phyloP scores from a whole-genome alignment of 306 rosid genomes.

The Aeschynomene evenia region DNA sequence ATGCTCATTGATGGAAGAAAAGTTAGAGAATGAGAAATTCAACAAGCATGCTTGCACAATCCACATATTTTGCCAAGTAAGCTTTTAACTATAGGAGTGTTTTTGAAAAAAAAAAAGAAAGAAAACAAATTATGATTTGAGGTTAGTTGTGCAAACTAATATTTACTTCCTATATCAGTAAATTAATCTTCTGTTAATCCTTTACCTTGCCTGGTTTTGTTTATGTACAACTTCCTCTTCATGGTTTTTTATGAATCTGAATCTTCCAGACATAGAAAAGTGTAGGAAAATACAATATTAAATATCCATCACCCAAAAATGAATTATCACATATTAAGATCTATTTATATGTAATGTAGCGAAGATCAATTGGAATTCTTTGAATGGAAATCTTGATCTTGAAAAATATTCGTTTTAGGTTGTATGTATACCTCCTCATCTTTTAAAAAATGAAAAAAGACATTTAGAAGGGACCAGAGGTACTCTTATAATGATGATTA shows the following conservation, averaged over 20 bases:
- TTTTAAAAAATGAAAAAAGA: too few relatives aligned
- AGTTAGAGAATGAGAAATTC: slow-evolving; percentile 12
- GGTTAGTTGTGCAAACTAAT: not conserved
- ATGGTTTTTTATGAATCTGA: not conserved
- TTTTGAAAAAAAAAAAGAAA: not conserved
- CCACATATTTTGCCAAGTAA: slow-evolving; percentile 36
- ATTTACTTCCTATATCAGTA: not conserved
- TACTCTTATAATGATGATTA: too few relatives aligned
- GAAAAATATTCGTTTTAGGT: not conserved
- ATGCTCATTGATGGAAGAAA: slow-evolving; percentile 1
- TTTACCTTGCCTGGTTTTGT: slow-evolving; percentile 6
- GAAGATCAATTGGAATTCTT: not conserved
- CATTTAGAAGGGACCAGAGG: too few relatives aligned
- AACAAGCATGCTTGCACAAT: slow-evolving; percentile 16
- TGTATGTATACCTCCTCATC: not conserved
- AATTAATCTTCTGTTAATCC: not conserved
- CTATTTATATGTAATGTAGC: not conserved
- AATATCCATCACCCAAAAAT: too few relatives aligned
- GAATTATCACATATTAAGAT: too few relatives aligned
- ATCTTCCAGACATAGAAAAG: not conserved
- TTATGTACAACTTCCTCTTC: not conserved
- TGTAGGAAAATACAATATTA: not conserved
- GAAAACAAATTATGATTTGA: not conserved
- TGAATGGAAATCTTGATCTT: not conserved
- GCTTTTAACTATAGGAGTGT: slow-evolving; percentile 1